These are phyloP conservation scores for Physcia stellaris DNA, from an alignment of 495 filamentous ascomycete species.

Conservation along the genomic window DNA sequence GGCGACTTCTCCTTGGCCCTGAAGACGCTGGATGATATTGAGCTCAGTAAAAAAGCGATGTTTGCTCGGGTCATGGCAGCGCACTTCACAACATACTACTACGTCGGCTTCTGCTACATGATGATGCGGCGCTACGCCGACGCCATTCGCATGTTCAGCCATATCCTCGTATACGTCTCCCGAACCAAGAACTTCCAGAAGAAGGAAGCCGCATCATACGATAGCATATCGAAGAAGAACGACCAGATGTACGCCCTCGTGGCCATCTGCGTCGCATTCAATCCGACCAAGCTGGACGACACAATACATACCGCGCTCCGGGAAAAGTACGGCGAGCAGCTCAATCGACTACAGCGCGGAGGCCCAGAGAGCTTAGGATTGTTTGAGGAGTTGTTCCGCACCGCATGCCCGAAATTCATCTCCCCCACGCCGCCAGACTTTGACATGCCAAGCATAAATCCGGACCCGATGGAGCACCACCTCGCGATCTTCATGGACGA, in stretches of 20 bases:
- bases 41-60: slow-evolving; percentile 99
- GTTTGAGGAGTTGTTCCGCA: slow-evolving; percentile 92
- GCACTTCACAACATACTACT: slow-evolving; percentile 99
- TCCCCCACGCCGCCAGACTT: slow-evolving; percentile 94
- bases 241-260: slow-evolving; percentile 99
- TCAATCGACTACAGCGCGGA: slow-evolving; percentile 85
- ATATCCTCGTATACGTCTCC: slow-evolving; percentile 97
- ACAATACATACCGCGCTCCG: slow-evolving; percentile 96
- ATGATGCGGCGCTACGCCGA: slow-evolving; percentile 99
- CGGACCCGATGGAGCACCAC: slow-evolving; percentile 96
- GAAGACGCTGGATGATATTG: slow-evolving; percentile 97
- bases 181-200: slow-evolving; percentile 99
- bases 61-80: slow-evolving; percentile 99
- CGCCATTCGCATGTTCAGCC: slow-evolving; percentile 98
- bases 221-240: slow-evolving; percentile 98
- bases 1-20: slow-evolving; percentile 96
- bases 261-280: slow-evolving; percentile 95
- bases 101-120: slow-evolving; percentile 99
- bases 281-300: slow-evolving; percentile 91
- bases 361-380: slow-evolving; percentile 88
- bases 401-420: slow-evolving; percentile 98
- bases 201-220: slow-evolving; percentile 75
- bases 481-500: slow-evolving; percentile 97
- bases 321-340: slow-evolving; percentile 98
- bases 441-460: slow-evolving; percentile 82